These are phyloP conservation scores for Irpex lacteus DNA, from an alignment of 1,284 basidiomycete genomes.

Conservation along the genomic window DNA sequence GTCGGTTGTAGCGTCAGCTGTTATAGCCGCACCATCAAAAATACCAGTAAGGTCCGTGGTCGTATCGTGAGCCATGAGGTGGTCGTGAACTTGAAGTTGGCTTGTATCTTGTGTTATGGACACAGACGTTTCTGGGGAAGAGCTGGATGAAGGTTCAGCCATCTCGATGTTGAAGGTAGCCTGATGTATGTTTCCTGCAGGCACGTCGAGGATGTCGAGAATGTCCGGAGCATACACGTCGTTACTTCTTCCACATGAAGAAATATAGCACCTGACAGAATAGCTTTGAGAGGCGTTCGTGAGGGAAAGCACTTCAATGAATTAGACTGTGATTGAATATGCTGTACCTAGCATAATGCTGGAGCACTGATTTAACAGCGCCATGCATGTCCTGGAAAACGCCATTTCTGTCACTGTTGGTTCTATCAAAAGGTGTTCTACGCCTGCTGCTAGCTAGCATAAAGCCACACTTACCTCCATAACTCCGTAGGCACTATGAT, in stretches of 20 bases:
- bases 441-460: too few species aligned
- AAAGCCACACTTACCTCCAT: too few species aligned
- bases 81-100: conserved; percentile 30
- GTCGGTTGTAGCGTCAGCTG: background rate
- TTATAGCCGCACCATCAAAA: conserved; percentile 25
- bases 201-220: too few species aligned
- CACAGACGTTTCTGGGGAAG: conserved; percentile 28
- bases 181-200: too few species aligned
- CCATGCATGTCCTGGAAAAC: background rate
- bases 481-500: too few species aligned
- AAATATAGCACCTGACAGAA: background rate
- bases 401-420: background rate
- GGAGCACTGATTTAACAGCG: background rate
- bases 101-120: conserved; percentile 32
- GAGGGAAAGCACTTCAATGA: background rate
- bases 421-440: background rate
- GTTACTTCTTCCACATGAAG: background rate
- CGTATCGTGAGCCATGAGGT: conserved; percentile 19
- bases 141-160: background rate
- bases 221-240: background rate
- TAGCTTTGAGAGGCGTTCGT: background rate
- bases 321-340: background rate
- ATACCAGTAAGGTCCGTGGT: conserved; percentile 24
- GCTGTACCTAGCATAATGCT: background rate
- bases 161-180: too few species aligned